A percentile compares a stretch with the other conserved stretches of the same genome.
Evolutionary conservation across 176 grass and related monocot genomes (phyloP).

Genomic region (Raddia guianensis): DNA sequence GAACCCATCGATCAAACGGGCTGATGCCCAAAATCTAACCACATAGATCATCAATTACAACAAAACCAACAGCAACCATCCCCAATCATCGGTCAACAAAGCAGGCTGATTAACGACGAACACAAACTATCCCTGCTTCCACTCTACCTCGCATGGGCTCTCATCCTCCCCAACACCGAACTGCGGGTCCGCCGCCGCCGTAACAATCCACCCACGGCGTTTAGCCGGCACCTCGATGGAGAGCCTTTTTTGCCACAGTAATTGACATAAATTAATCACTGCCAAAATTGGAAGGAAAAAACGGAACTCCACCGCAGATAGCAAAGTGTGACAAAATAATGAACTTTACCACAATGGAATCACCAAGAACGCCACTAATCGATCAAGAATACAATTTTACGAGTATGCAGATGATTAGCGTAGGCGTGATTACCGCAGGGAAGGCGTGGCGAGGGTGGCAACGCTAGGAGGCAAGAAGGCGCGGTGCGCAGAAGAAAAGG

Average conservation of each 20-base stretch:
- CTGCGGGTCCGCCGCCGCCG: conserved; percentile 39
- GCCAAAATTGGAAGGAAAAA: not conserved
- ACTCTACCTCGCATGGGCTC: conserved; percentile 58
- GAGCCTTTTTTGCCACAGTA: not conserved
- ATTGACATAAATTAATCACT: not conserved
- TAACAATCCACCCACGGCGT: conserved; percentile 31
- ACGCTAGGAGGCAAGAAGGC: not conserved
- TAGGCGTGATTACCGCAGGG: not conserved
- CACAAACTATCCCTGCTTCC: not conserved
- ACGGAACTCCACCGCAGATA: not conserved
- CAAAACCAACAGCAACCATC: not conserved
- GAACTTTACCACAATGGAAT: not conserved
- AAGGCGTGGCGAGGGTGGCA: not conserved
- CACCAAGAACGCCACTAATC: not conserved
- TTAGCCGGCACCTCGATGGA: conserved; percentile 15
- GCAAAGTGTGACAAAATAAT: not conserved
- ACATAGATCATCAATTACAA: conserved; percentile 10
- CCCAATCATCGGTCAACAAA: not conserved
- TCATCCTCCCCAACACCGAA: conserved; percentile 46
- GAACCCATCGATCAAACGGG: conserved; percentile 58
- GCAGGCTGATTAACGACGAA: conserved; percentile 2
- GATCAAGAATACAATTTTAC: not conserved
- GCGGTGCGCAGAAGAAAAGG: not conserved
- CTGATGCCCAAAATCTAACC: conserved; percentile 63
- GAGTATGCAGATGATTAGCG: too few relatives aligned